phyloP scores from a whole-genome alignment of 2,329 filamentous ascomycete genomes.

The Neonectria faginata region DNA sequence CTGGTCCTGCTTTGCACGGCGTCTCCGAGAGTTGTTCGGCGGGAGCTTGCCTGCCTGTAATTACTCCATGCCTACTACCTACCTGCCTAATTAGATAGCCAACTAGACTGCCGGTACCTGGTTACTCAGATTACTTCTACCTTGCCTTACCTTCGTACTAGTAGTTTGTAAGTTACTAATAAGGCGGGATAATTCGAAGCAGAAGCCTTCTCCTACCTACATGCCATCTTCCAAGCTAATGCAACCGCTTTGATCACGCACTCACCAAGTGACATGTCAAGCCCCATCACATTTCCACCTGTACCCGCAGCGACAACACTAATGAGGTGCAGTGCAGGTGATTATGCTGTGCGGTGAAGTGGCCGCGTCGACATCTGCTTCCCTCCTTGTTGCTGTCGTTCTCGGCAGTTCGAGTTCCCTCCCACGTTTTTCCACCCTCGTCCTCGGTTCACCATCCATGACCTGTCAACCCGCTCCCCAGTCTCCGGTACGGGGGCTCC shows the following conservation, averaged over 20 bases:
- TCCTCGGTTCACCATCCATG: not conserved
- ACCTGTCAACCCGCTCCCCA: not conserved
- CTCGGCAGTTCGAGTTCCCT: not conserved
- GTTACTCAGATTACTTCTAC: no score
- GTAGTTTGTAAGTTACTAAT: not conserved
- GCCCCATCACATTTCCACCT: not conserved
- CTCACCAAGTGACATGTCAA: not conserved
- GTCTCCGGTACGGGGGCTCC: not conserved
- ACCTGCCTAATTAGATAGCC: not conserved
- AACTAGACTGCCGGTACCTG: no score
- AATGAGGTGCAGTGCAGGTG: not conserved
- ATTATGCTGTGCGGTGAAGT: not conserved
- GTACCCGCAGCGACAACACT: not conserved
- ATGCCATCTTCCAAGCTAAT: not conserved
- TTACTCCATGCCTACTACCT: not conserved
- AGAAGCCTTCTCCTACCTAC: not conserved
- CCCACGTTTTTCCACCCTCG: not conserved
- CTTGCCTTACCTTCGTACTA: no score
- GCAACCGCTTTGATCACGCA: not conserved
- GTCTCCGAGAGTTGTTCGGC: conserved; percentile 2
- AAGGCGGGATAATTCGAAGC: not conserved
- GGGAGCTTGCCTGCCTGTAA: not conserved
- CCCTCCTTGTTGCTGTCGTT: no score
- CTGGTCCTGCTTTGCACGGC: not conserved
- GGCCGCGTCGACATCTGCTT: not conserved